Base-by-base conservation (phyloP, 2,329 filamentous ascomycete species). In the Trichoderma lentiforme region DNA sequence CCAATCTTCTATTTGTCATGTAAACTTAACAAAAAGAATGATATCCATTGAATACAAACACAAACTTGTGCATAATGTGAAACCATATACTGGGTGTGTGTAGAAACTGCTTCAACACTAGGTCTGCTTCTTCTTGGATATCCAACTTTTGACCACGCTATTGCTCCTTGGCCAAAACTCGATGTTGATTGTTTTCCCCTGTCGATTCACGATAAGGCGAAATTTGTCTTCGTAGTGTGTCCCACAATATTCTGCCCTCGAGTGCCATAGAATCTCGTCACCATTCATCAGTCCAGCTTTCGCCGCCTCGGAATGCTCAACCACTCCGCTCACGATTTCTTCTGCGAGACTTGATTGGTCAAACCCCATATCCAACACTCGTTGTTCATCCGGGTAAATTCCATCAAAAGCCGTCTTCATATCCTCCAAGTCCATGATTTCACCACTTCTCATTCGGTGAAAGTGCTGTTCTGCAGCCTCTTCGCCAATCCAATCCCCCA, bases 1-100 rank as follows among this genome's bases (percentile, higher is more conserved):
- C 88, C 73, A 86, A 91, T 77, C 80, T 92, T 67, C 83, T 90
- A 70, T 92, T 91, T 79, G 88, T 92, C 73, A 92, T 92, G 90
- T 91, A 75, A 75, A 15, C n/a, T 15, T 24, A 39, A 30, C 62
- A 36, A 34, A 36, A 36, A 24, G 21, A 66, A 56, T 21, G 18
- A 30, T 32, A 32, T 53, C 26, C 11, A 28, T 18, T 43, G 11
- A 24, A 60, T 68, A 15, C 30, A 24, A 9, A 26, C 5, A 12
- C 30, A 30, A 43, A 43, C 1, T 18, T 26, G 14, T n/a, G 30
- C 43, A 51, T 12, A 24, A 30, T 11, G 28, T n/a, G 26, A 36
- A 24, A 18, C 32, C 28, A 14, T 9, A 9, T 57, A 11, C 28
- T 57, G 3, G 8, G 3, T 24, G 51, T 58, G 32, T 30, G 21